Conservation (phyloP, 1,139 yeast species). For the Geotrichum klebahnii region DNA sequence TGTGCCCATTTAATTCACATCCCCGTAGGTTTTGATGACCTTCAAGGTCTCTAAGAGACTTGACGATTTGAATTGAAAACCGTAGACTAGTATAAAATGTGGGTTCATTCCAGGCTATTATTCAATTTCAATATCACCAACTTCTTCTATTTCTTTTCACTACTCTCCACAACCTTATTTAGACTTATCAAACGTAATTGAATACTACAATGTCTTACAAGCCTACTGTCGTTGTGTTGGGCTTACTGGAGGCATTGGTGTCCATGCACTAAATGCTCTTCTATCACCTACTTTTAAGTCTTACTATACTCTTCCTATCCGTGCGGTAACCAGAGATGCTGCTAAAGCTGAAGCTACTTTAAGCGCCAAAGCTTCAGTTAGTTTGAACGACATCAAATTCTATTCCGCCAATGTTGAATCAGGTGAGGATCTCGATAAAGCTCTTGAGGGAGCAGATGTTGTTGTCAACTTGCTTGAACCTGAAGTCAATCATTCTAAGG, state of each 20-base stretch:
- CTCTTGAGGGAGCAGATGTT: constrained; percentile 50
- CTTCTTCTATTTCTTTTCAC: too few relatives aligned
- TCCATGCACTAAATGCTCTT: constrained; percentile 47
- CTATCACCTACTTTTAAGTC: constrained; percentile 44
- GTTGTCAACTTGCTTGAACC: constrained; percentile 47
- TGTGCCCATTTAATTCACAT: too few relatives aligned
- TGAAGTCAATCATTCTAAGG: constrained; percentile 34
- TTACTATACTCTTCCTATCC: constrained; percentile 49
- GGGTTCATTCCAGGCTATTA: too few relatives aligned
- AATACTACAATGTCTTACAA: too few relatives aligned
- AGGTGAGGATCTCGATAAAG: constrained; percentile 36
- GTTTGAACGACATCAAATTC: constrained; percentile 30
- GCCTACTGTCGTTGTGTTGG: constrained; percentile 48
- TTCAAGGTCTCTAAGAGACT: too few relatives aligned
- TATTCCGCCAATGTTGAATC: constrained; percentile 30
- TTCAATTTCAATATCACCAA: too few relatives aligned
- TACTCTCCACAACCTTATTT: too few relatives aligned
- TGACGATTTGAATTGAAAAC: too few relatives aligned
- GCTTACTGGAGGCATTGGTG: constrained; percentile 54
- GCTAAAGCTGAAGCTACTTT: constrained; percentile 40
- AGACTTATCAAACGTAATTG: too few relatives aligned
- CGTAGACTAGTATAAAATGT: too few relatives aligned
- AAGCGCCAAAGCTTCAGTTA: constrained; percentile 43
- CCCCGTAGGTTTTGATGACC: too few relatives aligned
- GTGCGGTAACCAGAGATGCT: constrained; percentile 48